Percentiles rank a stretch among this genome's conserved stretches.
Conservation (phyloP, 169 alveolate genomes). For the Plasmodium cynomolgi region DNA sequence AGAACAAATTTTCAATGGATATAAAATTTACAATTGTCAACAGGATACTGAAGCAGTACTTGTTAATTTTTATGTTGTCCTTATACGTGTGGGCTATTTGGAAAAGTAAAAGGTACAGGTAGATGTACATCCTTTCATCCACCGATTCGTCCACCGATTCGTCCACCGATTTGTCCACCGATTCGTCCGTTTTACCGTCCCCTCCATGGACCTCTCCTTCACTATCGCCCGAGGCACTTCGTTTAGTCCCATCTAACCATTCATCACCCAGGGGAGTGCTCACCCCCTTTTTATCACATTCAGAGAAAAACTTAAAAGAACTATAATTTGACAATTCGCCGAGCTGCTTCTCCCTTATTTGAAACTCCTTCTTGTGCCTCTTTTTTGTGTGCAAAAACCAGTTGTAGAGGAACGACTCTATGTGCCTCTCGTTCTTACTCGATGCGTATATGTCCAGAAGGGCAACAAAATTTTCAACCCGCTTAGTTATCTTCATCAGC, state of each 20-base stretch:
- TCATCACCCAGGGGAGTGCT: neutral
- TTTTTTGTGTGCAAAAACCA: conserved; percentile 57
- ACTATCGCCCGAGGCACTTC: neutral
- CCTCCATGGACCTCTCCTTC: neutral
- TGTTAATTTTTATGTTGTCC: conserved; percentile 65
- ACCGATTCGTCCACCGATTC: neutral
- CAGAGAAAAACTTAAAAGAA: conserved; percentile 26
- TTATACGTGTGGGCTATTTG: conserved; percentile 38
- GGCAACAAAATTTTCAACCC: conserved; percentile 31
- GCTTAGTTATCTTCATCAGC: conserved; percentile 57
- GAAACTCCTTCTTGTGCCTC: conserved; percentile 32
- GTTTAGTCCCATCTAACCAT: neutral
- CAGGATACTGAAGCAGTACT: conserved; percentile 57
- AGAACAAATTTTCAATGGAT: conserved; percentile 53
- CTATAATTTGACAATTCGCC: conserved; percentile 26
- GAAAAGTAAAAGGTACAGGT: conserved; percentile 63
- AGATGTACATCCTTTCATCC: conserved; percentile 47
- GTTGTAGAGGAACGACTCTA: conserved; percentile 55
- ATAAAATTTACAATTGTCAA: conserved; percentile 44
- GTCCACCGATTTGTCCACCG: neutral
- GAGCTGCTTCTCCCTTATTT: conserved; percentile 20
- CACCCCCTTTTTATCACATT: conserved; percentile 5
- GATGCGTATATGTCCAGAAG: conserved; percentile 41
- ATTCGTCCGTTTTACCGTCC: neutral
- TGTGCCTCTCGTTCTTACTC: conserved; percentile 38